Evolutionary conservation across 495 filamentous ascomycete genomes (phyloP), one percentile per base, ranked within the genome.

Genomic region (Trichocladium antarcticum): DNA sequence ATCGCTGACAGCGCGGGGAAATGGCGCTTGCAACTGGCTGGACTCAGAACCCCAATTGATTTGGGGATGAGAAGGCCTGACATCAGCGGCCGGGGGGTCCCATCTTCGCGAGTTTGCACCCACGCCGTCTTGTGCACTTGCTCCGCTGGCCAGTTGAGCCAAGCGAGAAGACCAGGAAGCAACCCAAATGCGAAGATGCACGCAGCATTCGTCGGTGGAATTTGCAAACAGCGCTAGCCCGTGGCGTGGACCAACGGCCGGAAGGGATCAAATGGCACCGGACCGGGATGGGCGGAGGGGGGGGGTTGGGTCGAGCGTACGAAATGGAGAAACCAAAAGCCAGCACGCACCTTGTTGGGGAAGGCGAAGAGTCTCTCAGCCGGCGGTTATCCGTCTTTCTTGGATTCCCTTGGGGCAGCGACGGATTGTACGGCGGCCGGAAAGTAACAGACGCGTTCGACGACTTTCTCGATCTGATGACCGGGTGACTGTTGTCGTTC

Each of bases 331-430:
- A 47, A 47, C 19, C 3, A 45, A 34, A 49, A 39, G 27, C n/a
- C 53, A 16, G 14, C 27, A 68, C 70, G 71, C 60, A 73, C 70
- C 62, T 71, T 49, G 61, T 56, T 41, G 70, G 68, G 36, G 66
- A 66, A 24, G 70, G 71, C n/a, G 71, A 74, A 22, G 67, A 67
- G n/a, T 63, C 62, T 36, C 68, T 60, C 28, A 71, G 63, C 15
- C 70, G 61, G 39, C 45, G 55, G 45, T 62, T 66, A 41, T 66
- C 64, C 24, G 69, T 70, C 41, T 64, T 69, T 29, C 68, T 67
- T 44, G 68, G 68, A 6, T 56, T 38, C 21, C 71, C 71, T 38
- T 73, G 71, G 16, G 71, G 71, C 15, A 74, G 62, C 28, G 60
- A 61, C 6, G 71, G 68, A 47, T 73, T 66, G 6, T 57, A 56